These are phyloP conservation scores for Orobanche coerulescens DNA, from an alignment of 257 asterid genomes.

Conservation along the genomic window DNA sequence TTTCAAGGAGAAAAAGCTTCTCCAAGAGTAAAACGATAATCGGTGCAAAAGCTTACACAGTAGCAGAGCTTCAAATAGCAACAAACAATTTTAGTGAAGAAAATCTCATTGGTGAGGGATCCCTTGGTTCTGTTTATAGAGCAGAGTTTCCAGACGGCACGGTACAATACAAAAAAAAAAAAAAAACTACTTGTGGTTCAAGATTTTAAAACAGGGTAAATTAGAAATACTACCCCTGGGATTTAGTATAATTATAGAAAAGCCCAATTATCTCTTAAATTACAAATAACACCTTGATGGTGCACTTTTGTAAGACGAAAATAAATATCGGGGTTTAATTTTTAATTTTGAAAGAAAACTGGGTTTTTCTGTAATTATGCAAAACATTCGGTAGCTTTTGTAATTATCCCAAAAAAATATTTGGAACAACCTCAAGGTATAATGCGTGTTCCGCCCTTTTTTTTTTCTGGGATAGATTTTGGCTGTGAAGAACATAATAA, in stretches of 20 bases:
- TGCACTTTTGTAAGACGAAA: not conserved
- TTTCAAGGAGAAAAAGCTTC: conserved; percentile 45
- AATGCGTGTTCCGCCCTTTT: not conserved
- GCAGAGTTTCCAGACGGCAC: conserved; percentile 81
- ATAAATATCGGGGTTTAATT: not conserved
- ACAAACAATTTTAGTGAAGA: conserved; percentile 67
- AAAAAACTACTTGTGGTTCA: too few species aligned
- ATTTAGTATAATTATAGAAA: not conserved
- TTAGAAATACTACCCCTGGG: too few species aligned
- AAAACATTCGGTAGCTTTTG: not conserved
- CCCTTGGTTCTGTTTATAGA: conserved; percentile 79
- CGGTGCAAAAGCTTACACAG: conserved; percentile 46
- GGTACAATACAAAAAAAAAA: too few species aligned
- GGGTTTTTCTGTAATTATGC: not conserved
- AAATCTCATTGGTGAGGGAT: conserved; percentile 74
- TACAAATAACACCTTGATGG: not conserved
- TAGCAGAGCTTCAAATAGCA: conserved; percentile 77
- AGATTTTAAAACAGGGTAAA: too few species aligned
- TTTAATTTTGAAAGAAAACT: too few species aligned
- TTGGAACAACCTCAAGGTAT: not conserved
- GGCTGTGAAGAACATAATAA: conserved; percentile 73
- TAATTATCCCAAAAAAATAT: not conserved
- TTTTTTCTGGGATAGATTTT: conserved; percentile 35
- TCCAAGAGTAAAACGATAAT: conserved; percentile 38
- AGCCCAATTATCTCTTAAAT: not conserved